Base-by-base conservation (phyloP, 768 basidiomycete species). In the Boletus reticuloceps region DNA sequence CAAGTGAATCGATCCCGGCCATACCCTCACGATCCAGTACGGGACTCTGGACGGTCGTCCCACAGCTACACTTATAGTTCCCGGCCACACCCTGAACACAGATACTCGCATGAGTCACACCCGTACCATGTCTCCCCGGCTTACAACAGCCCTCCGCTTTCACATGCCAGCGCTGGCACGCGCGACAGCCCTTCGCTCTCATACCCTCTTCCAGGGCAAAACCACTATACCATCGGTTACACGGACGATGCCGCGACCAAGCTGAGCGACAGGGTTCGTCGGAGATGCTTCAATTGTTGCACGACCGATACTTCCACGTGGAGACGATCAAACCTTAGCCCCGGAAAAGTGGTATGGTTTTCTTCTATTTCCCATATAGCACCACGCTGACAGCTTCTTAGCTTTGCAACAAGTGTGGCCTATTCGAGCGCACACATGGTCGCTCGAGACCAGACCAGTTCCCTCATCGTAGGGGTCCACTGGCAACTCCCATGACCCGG, bases 281-380 rank as follows among this genome's bases (percentile, higher is more conserved):
- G 89, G 37, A 75, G 88, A 45, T 91, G 89, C 70, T 91, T 87
- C 79, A 91, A 91, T 68, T 91, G 89, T 70, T 85, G 86, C 68
- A 91, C 89, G 25, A 90, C 89, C 14, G 89, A 91, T 59, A 91
- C 90, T 32, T 86, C 85, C 47, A 91, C 89, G 25, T 91, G 89
- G 89, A 73, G 89, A 36, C 73, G 89, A 56, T 84, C 82, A 16
- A 89, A 88, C 64, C 79, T 91, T 55, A 85, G 82, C 55, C 89
- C 88, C 2, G 89, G 89, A 27, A 91, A 91, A 81, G 89, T 91
- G 61, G 80, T 80, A 59, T 54, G 80, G 62, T 7, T 36, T 29
- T 29, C 54, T 41, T 3, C 38, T 2, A 13, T 27, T 31, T 51
- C 47, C 19, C 38, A 53, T 48, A 46, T 47, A 40, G 44, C 57